Conservation (phyloP, 2,329 filamentous ascomycete species). For the Penicillium sp. region DNA sequence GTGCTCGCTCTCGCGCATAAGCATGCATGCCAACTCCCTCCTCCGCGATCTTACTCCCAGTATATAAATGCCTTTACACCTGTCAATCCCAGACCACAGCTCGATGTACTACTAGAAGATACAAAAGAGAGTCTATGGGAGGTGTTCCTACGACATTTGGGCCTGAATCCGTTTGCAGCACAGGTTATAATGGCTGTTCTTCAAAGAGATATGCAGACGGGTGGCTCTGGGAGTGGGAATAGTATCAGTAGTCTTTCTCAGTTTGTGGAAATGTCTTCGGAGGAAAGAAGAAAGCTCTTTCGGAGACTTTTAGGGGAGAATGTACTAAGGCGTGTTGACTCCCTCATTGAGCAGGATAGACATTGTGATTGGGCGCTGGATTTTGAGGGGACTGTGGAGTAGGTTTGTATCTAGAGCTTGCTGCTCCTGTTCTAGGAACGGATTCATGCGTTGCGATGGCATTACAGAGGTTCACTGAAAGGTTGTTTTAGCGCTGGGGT, state of each 20-base stretch:
- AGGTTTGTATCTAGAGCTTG: not conserved
- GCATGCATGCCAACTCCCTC: constrained; percentile 37
- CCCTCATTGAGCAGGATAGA: constrained; percentile 59
- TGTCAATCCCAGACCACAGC: constrained; percentile 18
- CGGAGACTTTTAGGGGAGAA: constrained; percentile 59
- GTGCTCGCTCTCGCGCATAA: constrained; percentile 58
- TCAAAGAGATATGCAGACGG: constrained; percentile 28
- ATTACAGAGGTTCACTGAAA: not conserved
- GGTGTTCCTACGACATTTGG: constrained; percentile 66
- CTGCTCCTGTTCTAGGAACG: not conserved
- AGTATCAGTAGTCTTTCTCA: constrained; percentile 17
- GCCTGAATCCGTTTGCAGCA: constrained; percentile 74
- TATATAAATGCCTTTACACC: constrained; percentile 15
- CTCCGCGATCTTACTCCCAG: too few relatives aligned
- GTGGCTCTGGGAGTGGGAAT: not conserved
- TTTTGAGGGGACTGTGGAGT: constrained; percentile 18
- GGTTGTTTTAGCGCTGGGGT: not conserved
- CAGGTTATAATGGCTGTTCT: constrained; percentile 60
- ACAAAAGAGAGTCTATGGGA: constrained; percentile 70
- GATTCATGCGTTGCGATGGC: not conserved
- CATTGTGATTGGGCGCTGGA: constrained; percentile 35
- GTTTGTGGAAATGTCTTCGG: constrained; percentile 63
- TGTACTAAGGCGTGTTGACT: constrained; percentile 59
- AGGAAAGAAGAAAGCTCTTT: constrained; percentile 58
- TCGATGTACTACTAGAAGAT: constrained; percentile 35